Evolutionary conservation across 2,329 filamentous ascomycete genomes (phyloP).

Genomic region (Purpureocillium takamizusanense): DNA sequence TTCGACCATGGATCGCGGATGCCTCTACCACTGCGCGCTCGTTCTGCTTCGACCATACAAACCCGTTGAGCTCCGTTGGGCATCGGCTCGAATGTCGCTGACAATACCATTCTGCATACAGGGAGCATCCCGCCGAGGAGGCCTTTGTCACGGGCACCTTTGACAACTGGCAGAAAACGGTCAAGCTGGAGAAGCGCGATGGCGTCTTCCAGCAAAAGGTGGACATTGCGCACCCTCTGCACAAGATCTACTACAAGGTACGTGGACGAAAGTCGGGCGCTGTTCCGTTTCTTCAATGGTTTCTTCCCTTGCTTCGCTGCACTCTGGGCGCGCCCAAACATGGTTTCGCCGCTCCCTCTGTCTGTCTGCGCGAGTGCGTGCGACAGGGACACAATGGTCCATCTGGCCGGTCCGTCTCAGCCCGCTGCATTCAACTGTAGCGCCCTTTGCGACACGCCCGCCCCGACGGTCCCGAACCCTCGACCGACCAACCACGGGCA

Average conservation of each 20-base stretch:
- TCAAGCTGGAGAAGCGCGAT: constrained; percentile 70
- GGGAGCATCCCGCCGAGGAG: constrained; percentile 75
- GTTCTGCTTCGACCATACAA: too few species aligned
- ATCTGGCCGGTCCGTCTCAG: too few species aligned
- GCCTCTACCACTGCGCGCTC: neutral
- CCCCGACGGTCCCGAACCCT: too few species aligned
- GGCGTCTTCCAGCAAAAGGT: constrained; percentile 75
- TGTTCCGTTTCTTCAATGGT: neutral
- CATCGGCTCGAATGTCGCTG: constrained; percentile 3
- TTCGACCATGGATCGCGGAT: neutral
- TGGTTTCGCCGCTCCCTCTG: too few species aligned
- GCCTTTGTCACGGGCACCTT: constrained; percentile 96
- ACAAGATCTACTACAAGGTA: constrained; percentile 95
- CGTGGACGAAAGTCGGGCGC: constrained; percentile 20
- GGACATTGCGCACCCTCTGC: constrained; percentile 50
- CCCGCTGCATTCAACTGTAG: too few species aligned
- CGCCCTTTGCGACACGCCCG: too few species aligned
- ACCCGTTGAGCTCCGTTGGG: too few species aligned
- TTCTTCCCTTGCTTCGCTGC: constrained; percentile 1
- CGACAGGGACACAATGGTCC: too few species aligned
- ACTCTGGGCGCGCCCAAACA: too few species aligned
- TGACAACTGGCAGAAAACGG: constrained; percentile 84
- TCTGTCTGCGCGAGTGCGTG: too few species aligned
- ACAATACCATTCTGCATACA: constrained; percentile 27
- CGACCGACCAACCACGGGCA: too few species aligned